Base-by-base conservation (phyloP, 2,329 filamentous ascomycete genomes). In the Aspergillus neoniger region DNA sequence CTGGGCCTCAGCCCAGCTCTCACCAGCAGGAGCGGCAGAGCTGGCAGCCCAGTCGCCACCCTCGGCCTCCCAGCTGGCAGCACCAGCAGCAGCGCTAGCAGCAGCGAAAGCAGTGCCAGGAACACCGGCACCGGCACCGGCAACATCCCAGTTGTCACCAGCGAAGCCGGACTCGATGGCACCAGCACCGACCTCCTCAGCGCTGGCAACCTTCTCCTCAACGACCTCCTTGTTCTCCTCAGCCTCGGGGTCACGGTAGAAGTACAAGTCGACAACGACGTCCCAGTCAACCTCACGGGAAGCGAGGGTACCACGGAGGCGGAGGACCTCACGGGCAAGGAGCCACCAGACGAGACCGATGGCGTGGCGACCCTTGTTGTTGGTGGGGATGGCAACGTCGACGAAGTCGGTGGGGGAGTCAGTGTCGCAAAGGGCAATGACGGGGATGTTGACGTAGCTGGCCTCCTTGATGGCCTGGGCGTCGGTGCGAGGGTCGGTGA, bases 381-480 rank as follows among this genome's bases (percentile, higher is more conserved):
- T 99, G 86, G 95, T 97, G 77, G 95, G 95, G 84, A 99, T 99
- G 82, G 95, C 95, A 82, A 98, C 92, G 79, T 99, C 95, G 80
- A 99, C 95, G 86, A 94, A 99, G 85, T 99, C 94, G 82, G 95
- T 98, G 77, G 95, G 95, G 65, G 95, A 98, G 87, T 99, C 95
- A 79, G 94, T 97, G 84, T 99, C 95, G 86, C 91, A 95, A 74
- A 99, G 93, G 77, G 92, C 95, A 78, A 99, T 97, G 83, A 99
- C 95, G 80, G 95, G 95, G 81, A 99, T 98, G 89, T 99, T 99
- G 86, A 99, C 95, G 85, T 99, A 99, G 79, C 90, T 95, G 80
- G 96, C 95, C 87, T 99, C 95, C 90, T 97, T 98, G 89, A 99
- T 99, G 79, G 95, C 95, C 89, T 99, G 95, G 80, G 95, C 92